These are phyloP conservation scores for Talaromyces sp. DNA, from an alignment of 2,329 filamentous ascomycete species.

Conservation along the genomic window DNA sequence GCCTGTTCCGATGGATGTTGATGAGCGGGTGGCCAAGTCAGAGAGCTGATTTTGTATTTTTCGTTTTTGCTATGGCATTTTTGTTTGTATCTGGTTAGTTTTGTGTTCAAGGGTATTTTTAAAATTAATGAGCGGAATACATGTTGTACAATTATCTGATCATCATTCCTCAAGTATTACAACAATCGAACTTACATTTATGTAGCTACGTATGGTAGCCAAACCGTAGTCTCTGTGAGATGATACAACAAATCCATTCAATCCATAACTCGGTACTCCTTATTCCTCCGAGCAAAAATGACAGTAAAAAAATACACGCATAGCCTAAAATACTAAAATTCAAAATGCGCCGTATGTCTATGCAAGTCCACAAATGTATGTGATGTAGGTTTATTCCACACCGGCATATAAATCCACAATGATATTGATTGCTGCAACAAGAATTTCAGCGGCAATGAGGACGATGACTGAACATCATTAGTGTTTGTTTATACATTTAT, in stretches of 20 bases:
- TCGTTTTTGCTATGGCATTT: neutral
- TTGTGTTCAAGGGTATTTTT: neutral
- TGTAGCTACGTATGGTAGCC: neutral
- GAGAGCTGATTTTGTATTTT: slow-evolving; percentile 18
- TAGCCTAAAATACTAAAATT: neutral
- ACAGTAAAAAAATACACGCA: neutral
- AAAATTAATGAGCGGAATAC: neutral
- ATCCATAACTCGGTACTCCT: neutral
- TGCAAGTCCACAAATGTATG: neutral
- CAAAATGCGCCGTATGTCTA: neutral
- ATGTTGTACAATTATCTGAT: slow-evolving; percentile 4
- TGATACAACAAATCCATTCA: too few species aligned
- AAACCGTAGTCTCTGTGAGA: neutral
- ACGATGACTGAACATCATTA: slow-evolving; percentile 65
- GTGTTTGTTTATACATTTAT: neutral
- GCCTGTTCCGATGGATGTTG: slow-evolving; percentile 32
- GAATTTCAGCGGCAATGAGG: slow-evolving; percentile 89
- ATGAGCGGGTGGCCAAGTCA: slow-evolving; percentile 26
- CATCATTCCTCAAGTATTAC: too few species aligned
- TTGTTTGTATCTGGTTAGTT: neutral
- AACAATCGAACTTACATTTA: neutral
- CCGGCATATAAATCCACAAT: slow-evolving; percentile 84
- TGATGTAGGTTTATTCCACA: slow-evolving; percentile 40
- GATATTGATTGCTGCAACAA: slow-evolving; percentile 90
- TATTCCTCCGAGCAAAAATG: neutral